Base-by-base conservation (phyloP, 2,329 filamentous ascomycete genomes). In the Cryphonectria naterciae region DNA sequence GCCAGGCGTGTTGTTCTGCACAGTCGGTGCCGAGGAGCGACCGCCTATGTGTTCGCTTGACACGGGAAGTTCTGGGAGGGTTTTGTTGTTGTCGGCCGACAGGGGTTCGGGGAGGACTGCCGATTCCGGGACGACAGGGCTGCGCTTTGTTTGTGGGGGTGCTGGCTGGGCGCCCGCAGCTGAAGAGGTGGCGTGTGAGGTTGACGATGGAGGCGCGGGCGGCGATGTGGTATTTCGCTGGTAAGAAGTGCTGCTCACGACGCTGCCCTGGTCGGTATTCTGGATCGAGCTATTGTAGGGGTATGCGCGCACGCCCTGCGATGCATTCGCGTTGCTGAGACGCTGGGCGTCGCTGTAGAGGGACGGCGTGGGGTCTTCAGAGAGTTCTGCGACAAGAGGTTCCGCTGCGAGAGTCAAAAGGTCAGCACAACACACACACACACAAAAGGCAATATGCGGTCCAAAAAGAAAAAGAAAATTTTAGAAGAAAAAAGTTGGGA, bases 311-410 rank as follows among this genome's bases (percentile, higher is more conserved):
- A 77, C 79, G 60, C 76, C 78, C n/a, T 78, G 73, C 17, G 75
- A 74, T 43, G 52, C 74, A 62, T 69, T 75, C 69, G 35, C 76
- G 70, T 61, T 73, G 73, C 41, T 74, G 70, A 64, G 69, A 25
- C 67, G 73, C 61, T 75, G 75, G 37, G 81, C 76, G 63, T 83
- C 79, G n/a, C 84, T 78, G 2, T 84, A 80, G 17, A 80, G 73
- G 8, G 80, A 80, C 0, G 81, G 78, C 22, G 84, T 77, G 19
- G 80, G 80, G 1, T 82, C 84, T 70, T 83, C 83, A 25, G 83
- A 80, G 2, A 88, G 81, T 73, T 88, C 86, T 22, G 76, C 78
- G 0, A 0, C 79, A 77, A 0, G 84, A 85, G 0, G 82, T 85
- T 72, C 86, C 28, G 67, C 85, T 83, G 68, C 66, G 49, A 68